Evolutionary conservation across 2,329 filamentous ascomycete species (phyloP).

Genomic region (Cladosporium sp.): DNA sequence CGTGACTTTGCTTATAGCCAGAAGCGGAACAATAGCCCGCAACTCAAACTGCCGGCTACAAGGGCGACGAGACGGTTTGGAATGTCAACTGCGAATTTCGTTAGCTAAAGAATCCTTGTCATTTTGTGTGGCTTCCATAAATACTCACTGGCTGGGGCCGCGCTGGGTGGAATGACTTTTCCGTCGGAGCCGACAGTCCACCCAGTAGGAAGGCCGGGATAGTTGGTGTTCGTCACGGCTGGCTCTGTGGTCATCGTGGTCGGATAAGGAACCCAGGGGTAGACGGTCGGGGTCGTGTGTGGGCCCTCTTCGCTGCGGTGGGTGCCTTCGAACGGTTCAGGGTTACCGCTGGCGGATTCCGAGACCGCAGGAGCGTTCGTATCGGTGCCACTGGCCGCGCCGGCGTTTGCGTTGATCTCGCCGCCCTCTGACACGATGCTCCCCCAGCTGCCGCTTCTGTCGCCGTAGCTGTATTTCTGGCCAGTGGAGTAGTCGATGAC

Average conservation of each 20-base stretch:
- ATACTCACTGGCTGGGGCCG: constrained; percentile 66
- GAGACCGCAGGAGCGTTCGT: constrained; percentile 58
- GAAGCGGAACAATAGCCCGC: constrained; percentile 40
- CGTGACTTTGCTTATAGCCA: constrained; percentile 41
- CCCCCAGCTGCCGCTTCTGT: constrained; percentile 71
- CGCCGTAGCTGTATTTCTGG: constrained; percentile 74
- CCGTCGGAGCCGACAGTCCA: constrained; percentile 76
- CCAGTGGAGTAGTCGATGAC: constrained; percentile 94
- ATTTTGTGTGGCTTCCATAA: constrained; percentile 24
- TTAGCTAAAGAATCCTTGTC: constrained; percentile 27
- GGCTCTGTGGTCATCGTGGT: constrained; percentile 29
- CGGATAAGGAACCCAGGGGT: constrained; percentile 62
- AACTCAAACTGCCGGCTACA: constrained; percentile 43
- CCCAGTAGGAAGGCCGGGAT: constrained; percentile 65
- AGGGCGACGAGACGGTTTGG: constrained; percentile 51
- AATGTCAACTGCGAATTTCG: constrained; percentile 41
- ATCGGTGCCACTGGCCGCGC: constrained; percentile 49
- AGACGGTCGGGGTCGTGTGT: constrained; percentile 54
- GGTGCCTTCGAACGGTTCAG: constrained; percentile 64
- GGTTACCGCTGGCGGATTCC: constrained; percentile 53
- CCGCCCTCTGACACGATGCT: constrained; percentile 82
- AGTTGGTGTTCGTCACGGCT: constrained; percentile 40
- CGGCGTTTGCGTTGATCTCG: constrained; percentile 54
- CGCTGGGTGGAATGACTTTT: constrained; percentile 69
- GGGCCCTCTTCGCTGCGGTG: constrained; percentile 53